phyloP scores from a whole-genome alignment of 176 grass and related monocot genomes.

The Juncus effusus region DNA sequence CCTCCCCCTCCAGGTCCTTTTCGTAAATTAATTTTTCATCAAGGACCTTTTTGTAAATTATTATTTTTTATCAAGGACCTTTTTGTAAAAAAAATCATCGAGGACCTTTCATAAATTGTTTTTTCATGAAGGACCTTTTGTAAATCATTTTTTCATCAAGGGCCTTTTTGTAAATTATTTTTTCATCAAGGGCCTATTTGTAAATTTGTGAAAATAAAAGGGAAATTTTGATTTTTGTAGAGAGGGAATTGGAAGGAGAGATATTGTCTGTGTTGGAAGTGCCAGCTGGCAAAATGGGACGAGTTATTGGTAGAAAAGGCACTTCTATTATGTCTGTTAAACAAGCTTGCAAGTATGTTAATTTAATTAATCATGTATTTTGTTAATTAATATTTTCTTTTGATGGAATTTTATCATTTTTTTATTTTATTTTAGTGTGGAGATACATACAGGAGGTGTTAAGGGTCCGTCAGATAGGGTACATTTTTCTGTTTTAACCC shows the following conservation, averaged over 20 bases:
- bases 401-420: constrained; percentile 24
- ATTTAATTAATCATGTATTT: constrained; percentile 15
- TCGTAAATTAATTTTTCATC: not conserved
- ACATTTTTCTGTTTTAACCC: constrained; percentile 10
- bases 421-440: constrained; percentile 45
- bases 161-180: not conserved
- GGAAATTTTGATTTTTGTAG: constrained; percentile 46
- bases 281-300: constrained; percentile 96
- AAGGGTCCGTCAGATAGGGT: constrained; percentile 91
- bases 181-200: too few species aligned
- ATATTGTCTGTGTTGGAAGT: constrained; percentile 86
- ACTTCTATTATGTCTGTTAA: constrained; percentile 73
- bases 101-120: too few species aligned
- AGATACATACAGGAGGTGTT: constrained; percentile 81
- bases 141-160: not conserved
- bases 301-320: constrained; percentile 86
- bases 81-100: too few species aligned
- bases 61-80: too few species aligned
- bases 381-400: constrained; percentile 2
- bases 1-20: constrained; percentile 56
- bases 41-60: not conserved
- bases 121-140: not conserved
- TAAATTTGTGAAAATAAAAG: constrained; percentile 33
- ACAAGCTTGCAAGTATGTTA: constrained; percentile 82
- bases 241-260: constrained; percentile 55